Base-by-base conservation (phyloP, 2,329 filamentous ascomycete species). In the Mycocentrospora acerina region DNA sequence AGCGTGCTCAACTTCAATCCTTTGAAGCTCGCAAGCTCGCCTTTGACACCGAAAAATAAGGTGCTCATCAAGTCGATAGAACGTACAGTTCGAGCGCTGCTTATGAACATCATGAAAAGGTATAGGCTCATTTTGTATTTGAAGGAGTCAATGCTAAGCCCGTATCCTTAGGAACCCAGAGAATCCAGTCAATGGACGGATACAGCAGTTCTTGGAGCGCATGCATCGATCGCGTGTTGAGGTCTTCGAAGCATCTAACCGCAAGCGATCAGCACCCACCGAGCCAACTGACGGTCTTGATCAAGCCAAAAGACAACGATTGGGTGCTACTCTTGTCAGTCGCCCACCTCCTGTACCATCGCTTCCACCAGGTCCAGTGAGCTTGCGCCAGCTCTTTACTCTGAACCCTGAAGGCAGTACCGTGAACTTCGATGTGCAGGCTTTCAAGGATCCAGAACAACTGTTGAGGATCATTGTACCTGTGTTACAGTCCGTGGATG, bases 51-150 rank as follows among this genome's bases (percentile, higher is more conserved):
- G 3, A 88, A 83, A 60, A 79, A 81, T 33, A 89, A 86, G 55
- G 85, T 98, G 43, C 81, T 91, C 55, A 79, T 95, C 45, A 89
- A 85, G 68, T 97, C 91, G 4, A 93, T 98, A 82, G 91, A 96
- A 67, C 89, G 95, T 62, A 98, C 93, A 16, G 87, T 87, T 3
- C 81, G 90, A 56, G 82, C 90, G 52, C 72, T 98, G 31, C 76
- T 97, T 26, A 79, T 90, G 36, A 90, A 96, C 67, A 74, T 95
- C 36, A 75, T 86, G 52, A 91, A 91, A 71, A 80, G 82, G 85
- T 88, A 75, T 51, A 74, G 46, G 39, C 51, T 25, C 9, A 14
- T 7, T 10, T 22, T 9, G 34, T 28, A 30, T 22, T 9, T 9
- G 19, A 22, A 5, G 19, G 19, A 22, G 19, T 9, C 9, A 22